Percentiles rank a stretch among this genome's conserved stretches.
These are phyloP conservation scores for Phycomyces blakesleeanus DNA, from an alignment of 192 early-diverging fungal species.

Conservation along the genomic window DNA sequence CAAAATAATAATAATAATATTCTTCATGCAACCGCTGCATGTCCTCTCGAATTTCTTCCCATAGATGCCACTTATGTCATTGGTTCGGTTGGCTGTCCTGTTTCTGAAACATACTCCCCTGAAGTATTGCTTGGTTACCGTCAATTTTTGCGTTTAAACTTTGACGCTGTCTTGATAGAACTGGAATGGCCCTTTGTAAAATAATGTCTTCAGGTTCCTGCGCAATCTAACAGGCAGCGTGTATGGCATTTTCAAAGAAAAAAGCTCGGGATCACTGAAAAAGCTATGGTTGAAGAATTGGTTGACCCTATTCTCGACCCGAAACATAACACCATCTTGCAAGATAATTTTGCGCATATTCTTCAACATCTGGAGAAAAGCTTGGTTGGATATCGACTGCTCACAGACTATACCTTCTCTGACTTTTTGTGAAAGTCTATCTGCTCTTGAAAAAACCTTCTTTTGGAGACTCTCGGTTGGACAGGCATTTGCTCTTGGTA, in stretches of 20 bases:
- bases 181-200: not conserved
- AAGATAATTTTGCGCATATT: not conserved
- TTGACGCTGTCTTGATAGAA: not conserved
- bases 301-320: not conserved
- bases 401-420: not conserved
- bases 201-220: not conserved
- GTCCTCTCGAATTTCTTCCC: no score
- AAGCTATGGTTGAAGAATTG: not conserved
- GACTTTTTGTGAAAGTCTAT: not conserved
- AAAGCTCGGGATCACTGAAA: not conserved
- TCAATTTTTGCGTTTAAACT: no score
- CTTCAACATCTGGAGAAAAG: not conserved
- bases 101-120: no score
- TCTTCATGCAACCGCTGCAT: no score
- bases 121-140: no score
- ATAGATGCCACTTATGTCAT: no score
- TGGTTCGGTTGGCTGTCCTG: no score
- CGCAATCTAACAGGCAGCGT: not conserved
- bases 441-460: not conserved
- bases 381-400: not conserved
- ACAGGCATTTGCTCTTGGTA: not conserved
- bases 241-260: not conserved
- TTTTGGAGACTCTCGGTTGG: not conserved
- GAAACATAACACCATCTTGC: slow-evolving; percentile 6
- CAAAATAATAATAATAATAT: no score